Evolutionary conservation across 305 asterid species (phyloP), one percentile per base, ranked within the genome.

Genomic region (Caryopteris hybrid): DNA sequence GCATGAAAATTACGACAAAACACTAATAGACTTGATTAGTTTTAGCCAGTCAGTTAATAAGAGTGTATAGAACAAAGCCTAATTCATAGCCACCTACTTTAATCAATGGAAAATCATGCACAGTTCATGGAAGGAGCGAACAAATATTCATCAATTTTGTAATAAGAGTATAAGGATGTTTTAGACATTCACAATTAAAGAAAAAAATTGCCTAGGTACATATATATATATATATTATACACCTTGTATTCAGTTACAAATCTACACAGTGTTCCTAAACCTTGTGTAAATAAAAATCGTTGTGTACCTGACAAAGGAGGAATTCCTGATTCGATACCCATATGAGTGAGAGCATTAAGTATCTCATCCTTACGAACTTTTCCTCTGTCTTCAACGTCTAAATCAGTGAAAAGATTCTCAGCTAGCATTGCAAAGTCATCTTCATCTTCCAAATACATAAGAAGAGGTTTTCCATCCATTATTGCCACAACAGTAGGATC

Each of bases 381-480:
- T 48, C 90, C 90, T 57, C 39, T 78, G 47, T 82, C 88, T 70
- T 85, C 79, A 31, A 75, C 65, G 73, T 85, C 90, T 79, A 85
- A 70, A 50, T 82, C 86, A 52, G 88, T 85, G 77, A 85, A 85
- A 68, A 85, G 79, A 76, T 80, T 79, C 84, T 85, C 90, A 4
- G 90, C 85, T 54, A 85, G 75, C 86, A 85, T 82, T 9, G 90
- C 90, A 50, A 85, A 85, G 79, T 85, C 90, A 71, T 85, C 90
- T 78, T 85, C 90, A 76, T 85, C 90, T 51, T 85, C 90, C 80
- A 85, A 77, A 70, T 76, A 72, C 42, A 73, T 2, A 46, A 21
- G 75, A 71, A 83, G 78, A 61, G 70, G 65, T 63, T 68, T 74
- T 14, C 90, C 88, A 58, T 82, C 83, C 82, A 82, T 78, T 43